Conservation (phyloP, 2,329 filamentous ascomycete species). For the Trichoderma polysporum region DNA sequence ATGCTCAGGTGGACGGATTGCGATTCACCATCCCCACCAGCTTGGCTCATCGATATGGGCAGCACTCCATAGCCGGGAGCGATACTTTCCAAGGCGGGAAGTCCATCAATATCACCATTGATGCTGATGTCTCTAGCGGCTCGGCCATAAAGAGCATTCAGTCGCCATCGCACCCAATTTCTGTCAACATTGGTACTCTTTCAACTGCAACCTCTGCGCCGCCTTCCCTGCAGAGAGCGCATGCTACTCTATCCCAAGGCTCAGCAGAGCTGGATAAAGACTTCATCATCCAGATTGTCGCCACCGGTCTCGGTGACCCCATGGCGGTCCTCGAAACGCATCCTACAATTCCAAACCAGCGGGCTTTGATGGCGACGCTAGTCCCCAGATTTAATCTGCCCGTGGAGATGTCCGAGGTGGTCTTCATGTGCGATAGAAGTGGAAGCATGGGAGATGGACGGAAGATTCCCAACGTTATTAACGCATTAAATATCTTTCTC, state of each 20-base stretch:
- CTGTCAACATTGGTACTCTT: slow-evolving; percentile 61
- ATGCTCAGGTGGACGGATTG: slow-evolving; percentile 65
- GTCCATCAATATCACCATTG: slow-evolving; percentile 34
- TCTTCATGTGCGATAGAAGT: slow-evolving; percentile 72
- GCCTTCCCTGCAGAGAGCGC: slow-evolving; percentile 59
- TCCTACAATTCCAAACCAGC: slow-evolving; percentile 57
- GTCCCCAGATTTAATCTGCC: slow-evolving; percentile 69
- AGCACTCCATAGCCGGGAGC: neutral
- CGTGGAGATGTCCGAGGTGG: slow-evolving; percentile 56
- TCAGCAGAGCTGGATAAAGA: slow-evolving; percentile 59
- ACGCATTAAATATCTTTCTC: slow-evolving; percentile 62
- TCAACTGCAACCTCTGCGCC: slow-evolving; percentile 41
- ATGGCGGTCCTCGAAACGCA: slow-evolving; percentile 66
- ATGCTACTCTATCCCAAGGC: slow-evolving; percentile 57
- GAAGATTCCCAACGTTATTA: slow-evolving; percentile 53
- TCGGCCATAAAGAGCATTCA: slow-evolving; percentile 61
- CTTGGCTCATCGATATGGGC: slow-evolving; percentile 67
- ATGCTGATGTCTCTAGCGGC: slow-evolving; percentile 49
- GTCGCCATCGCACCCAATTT: slow-evolving; percentile 67
- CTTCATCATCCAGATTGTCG: slow-evolving; percentile 64
- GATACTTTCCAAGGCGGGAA: neutral
- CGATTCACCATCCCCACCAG: slow-evolving; percentile 67
- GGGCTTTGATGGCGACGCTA: slow-evolving; percentile 68
- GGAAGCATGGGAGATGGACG: slow-evolving; percentile 57
- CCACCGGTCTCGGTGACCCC: slow-evolving; percentile 60